Percentiles rank a stretch among this genome's conserved stretches.
These are phyloP conservation scores for Aspergillus ibericus DNA, from an alignment of 2,329 filamentous ascomycete species.

Conservation along the genomic window DNA sequence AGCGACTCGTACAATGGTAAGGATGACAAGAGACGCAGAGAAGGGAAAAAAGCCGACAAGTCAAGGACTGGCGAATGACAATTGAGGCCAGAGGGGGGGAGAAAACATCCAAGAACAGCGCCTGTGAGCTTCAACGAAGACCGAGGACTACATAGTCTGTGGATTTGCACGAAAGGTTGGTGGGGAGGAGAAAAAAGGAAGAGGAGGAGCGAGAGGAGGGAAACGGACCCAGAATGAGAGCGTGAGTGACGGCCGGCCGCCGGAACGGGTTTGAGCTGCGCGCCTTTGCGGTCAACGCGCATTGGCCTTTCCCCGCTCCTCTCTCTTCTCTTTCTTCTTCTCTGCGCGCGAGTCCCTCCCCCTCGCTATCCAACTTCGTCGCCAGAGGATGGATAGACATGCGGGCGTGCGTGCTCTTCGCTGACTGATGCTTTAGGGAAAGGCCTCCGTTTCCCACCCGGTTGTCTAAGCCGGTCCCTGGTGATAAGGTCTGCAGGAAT, in stretches of 20 bases:
- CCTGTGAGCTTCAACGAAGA: conserved; percentile 34
- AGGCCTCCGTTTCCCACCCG: not conserved
- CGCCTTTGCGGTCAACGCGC: conserved; percentile 9
- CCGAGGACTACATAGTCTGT: conserved; percentile 44
- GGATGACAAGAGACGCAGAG: conserved; percentile 15
- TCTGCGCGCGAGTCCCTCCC: not conserved
- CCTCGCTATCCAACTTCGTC: not conserved
- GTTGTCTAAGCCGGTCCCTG: not conserved
- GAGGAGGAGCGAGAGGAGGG: conserved; percentile 27
- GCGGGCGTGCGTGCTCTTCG: not conserved
- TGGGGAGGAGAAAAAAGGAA: conserved; percentile 31
- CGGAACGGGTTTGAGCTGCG: conserved; percentile 4
- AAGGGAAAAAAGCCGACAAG: conserved; percentile 12
- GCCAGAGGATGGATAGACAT: not conserved
- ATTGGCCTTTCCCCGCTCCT: conserved; percentile 15
- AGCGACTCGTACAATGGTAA: conserved; percentile 19
- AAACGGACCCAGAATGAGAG: conserved; percentile 17
- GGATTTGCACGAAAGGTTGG: conserved; percentile 34
- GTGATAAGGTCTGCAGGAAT: not conserved
- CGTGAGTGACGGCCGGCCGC: conserved; percentile 10
- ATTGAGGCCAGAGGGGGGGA: conserved; percentile 22
- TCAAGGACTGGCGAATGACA: conserved; percentile 20
- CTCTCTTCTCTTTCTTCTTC: not conserved
- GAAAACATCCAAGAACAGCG: conserved; percentile 23
- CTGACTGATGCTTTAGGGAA: not conserved